Evolutionary conservation across 768 basidiomycete species (phyloP), one percentile per base, ranked within the genome.

Genomic region (Coprinellus micaceus): DNA sequence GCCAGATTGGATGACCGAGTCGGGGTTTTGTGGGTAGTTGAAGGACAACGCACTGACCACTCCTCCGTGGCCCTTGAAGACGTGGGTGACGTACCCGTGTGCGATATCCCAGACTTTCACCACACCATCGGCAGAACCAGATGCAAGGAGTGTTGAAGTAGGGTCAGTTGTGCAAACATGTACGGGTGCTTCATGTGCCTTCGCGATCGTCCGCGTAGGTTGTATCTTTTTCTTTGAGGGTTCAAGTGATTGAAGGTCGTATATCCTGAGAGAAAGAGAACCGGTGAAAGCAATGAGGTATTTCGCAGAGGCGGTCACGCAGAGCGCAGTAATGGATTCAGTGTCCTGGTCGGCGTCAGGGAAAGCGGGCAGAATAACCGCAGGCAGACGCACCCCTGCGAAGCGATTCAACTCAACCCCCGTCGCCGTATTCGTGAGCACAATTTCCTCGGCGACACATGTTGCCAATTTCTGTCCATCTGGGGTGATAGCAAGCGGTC

Each of bases 51-150:
- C 94, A 61, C 89, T 91, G 67, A 99, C 88, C 58, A 97, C 91
- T n/a, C 97, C 97, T 4, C 95, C 97, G 67, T 98, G 97, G 2
- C 95, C 96, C 65, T 89, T 90, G 79, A 96, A 94, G 12, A 94
- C 80, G 69, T 99, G 97, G 0, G 97, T 99, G 29, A 91, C 83
- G 67, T 87, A 94, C 30, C 94, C 95, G 24, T 86, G 86, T 3
- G 78, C 71, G 45, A 94, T 85, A 68, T 97, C 88, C 94, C 94
- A 98, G 10, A 99, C 92, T 75, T 98, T 98, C 44, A 98, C 97
- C 29, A 91, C 81, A 22, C 97, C 96, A 61, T 99, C 97, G 6
- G 96, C 93, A 11, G 96, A 90, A 1, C 97, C 97, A 17, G 95
- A 96, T 6, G 97, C 97, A 60, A 98, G 81, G 61, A 96, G 89